Percentiles rank a stretch among this genome's conserved stretches.
These are phyloP conservation scores for Kalmusia sp. DNA, from an alignment of 2,329 filamentous ascomycete genomes.

Conservation along the genomic window DNA sequence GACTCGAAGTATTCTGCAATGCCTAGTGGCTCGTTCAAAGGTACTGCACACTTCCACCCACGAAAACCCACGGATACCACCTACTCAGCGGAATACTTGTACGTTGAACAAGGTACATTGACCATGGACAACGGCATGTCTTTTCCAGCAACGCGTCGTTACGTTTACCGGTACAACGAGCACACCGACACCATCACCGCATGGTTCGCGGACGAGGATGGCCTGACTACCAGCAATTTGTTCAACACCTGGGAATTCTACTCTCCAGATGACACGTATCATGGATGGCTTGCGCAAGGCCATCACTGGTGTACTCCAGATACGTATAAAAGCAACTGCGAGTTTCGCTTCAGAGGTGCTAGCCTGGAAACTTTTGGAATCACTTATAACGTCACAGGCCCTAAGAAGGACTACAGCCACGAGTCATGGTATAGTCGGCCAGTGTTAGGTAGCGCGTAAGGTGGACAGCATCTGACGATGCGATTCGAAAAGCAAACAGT, in stretches of 20 bases:
- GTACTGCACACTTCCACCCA: slow-evolving; percentile 70
- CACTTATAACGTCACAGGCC: slow-evolving; percentile 72
- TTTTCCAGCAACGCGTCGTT: slow-evolving; percentile 70
- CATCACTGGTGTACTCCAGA: slow-evolving; percentile 76
- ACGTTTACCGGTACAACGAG: slow-evolving; percentile 76
- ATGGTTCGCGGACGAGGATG: slow-evolving; percentile 77
- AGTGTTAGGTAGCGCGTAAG: not conserved
- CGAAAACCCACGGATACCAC: slow-evolving; percentile 60
- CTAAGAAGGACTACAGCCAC: slow-evolving; percentile 73
- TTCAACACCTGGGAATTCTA: slow-evolving; percentile 77
- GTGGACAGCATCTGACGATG: not conserved
- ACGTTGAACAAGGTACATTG: slow-evolving; percentile 72
- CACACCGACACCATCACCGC: slow-evolving; percentile 67
- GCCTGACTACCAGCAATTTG: slow-evolving; percentile 74
- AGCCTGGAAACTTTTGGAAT: slow-evolving; percentile 48
- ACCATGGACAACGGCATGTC: slow-evolving; percentile 61
- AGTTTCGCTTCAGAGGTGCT: slow-evolving; percentile 61
- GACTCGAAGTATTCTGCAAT: slow-evolving; percentile 62
- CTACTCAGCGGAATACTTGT: slow-evolving; percentile 65
- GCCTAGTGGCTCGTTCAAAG: slow-evolving; percentile 70
- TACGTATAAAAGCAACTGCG: slow-evolving; percentile 73
- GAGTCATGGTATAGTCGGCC: slow-evolving; percentile 47
- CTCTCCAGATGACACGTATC: slow-evolving; percentile 36
- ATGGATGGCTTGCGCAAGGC: slow-evolving; percentile 69
- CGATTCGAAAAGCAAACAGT: not conserved